A percentile compares a stretch with the other conserved stretches of the same genome.
Evolutionary conservation across 306 rosid species (phyloP).

Genomic region (Fragaria ananassa): DNA sequence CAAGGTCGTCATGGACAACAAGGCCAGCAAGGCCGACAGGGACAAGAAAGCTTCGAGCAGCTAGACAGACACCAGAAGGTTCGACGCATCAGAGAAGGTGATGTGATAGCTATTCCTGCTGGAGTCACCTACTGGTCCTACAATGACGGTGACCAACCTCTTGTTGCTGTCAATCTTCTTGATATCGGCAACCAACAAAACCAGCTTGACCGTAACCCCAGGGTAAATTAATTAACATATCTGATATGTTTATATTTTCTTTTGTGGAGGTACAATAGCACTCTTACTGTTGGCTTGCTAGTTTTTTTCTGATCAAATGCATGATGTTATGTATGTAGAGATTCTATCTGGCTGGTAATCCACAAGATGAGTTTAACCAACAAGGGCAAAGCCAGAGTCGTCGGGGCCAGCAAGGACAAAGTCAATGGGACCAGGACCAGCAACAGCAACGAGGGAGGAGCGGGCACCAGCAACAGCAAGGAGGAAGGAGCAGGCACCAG

Average conservation of each 20-base stretch:
- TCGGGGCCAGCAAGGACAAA: neutral
- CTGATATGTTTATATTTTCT: neutral
- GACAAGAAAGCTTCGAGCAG: neutral
- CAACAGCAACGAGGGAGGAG: neutral
- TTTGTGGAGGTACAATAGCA: neutral
- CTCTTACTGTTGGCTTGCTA: neutral
- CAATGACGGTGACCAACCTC: constrained; percentile 27
- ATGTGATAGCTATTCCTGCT: constrained; percentile 36
- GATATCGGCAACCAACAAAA: constrained; percentile 37
- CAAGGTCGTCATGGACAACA: neutral
- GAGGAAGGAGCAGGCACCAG: neutral
- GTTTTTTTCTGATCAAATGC: neutral
- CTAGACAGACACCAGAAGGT: constrained; percentile 39
- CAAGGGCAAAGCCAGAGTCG: neutral
- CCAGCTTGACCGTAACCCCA: constrained; percentile 60
- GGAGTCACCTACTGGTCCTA: constrained; percentile 39
- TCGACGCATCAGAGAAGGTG: constrained; percentile 32
- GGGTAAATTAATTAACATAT: constrained; percentile 34
- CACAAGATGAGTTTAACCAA: constrained; percentile 36
- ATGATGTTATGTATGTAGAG: constrained; percentile 21
- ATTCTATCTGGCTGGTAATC: constrained; percentile 65
- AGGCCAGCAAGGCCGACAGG: neutral
- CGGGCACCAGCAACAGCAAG: neutral
- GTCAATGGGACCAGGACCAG: neutral
- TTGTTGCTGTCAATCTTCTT: constrained; percentile 41